Percentiles rank a stretch among this genome's conserved stretches.
Evolutionary conservation across 345 rosid genomes (phyloP).

Genomic region (Microthlaspi erraticum): DNA sequence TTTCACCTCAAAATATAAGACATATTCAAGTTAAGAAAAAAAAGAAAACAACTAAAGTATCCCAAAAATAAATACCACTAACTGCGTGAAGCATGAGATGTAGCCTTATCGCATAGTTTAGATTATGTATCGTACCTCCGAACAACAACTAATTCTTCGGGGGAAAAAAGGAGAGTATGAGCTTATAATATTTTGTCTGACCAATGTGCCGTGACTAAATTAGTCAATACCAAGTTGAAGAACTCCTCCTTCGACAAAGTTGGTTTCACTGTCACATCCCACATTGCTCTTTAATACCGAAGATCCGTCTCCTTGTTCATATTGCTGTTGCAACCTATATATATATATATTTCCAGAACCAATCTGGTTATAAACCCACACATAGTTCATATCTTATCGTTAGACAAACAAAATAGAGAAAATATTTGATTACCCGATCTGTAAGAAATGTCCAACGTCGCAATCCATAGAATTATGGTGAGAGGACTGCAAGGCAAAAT

Average conservation of each 20-base stretch:
- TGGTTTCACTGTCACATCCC: slow-evolving; percentile 50
- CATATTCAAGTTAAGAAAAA: background rate
- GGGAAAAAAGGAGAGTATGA: background rate
- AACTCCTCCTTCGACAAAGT: slow-evolving; percentile 74
- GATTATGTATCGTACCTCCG: background rate
- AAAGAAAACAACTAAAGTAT: background rate
- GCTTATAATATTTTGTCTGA: background rate
- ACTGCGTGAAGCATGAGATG: background rate
- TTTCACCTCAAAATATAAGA: background rate
- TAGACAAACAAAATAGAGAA: background rate
- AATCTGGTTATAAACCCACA: slow-evolving; percentile 10
- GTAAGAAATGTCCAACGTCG: slow-evolving; percentile 60
- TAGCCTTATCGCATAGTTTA: background rate
- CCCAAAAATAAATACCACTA: background rate
- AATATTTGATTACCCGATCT: slow-evolving; percentile 58
- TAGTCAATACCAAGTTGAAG: slow-evolving; percentile 3
- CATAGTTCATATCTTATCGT: background rate
- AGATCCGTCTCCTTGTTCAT: slow-evolving; percentile 62
- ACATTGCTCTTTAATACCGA: slow-evolving; percentile 47
- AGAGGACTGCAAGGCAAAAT: slow-evolving; percentile 27
- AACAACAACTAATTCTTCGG: background rate
- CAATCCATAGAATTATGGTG: slow-evolving; percentile 55
- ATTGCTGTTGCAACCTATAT: slow-evolving; percentile 51
- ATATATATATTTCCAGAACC: background rate
- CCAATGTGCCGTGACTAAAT: background rate